A percentile compares a stretch with the other conserved stretches of the same genome.
Evolutionary conservation across 1,284 basidiomycete genomes (phyloP).

Genomic region (Rhodotorula sp.): DNA sequence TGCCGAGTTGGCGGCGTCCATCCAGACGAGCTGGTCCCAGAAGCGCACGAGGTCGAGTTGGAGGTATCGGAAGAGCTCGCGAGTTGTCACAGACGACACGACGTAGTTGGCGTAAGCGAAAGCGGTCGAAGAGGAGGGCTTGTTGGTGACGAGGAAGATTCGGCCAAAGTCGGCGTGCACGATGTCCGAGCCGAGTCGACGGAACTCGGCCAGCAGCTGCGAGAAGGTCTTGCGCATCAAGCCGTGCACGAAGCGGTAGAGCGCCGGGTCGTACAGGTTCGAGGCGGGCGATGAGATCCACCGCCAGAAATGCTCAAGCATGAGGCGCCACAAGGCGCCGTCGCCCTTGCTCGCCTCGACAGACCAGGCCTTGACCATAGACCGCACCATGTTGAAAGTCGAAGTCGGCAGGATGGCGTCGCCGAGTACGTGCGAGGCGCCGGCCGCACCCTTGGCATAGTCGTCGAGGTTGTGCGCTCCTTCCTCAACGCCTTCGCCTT

Average conservation of each 20-base stretch:
- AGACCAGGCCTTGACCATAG: conserved; percentile 88
- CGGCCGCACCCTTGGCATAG: conserved; percentile 69
- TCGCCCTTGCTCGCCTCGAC: conserved; percentile 69
- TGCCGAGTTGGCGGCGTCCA: conserved; percentile 92
- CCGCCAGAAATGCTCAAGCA: conserved; percentile 90
- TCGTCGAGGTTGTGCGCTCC: conserved; percentile 88
- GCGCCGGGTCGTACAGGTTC: conserved; percentile 85
- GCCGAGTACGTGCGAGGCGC: conserved; percentile 77
- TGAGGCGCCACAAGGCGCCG: conserved; percentile 58
- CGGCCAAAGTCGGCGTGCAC: conserved; percentile 93
- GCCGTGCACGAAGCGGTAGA: conserved; percentile 90
- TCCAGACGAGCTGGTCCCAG: conserved; percentile 93
- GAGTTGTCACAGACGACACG: conserved; percentile 84
- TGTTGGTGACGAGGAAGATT: conserved; percentile 87
- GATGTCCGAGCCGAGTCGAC: conserved; percentile 86
- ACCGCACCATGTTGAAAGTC: conserved; percentile 79
- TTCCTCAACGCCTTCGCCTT: conserved; percentile 82
- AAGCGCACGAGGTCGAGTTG: conserved; percentile 82
- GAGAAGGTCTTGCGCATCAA: conserved; percentile 98
- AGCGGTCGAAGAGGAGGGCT: conserved; percentile 87
- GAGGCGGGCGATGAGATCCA: conserved; percentile 87
- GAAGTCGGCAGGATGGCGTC: conserved; percentile 89
- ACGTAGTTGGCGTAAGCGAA: conserved; percentile 91
- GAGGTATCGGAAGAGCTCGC: conserved; percentile 94
- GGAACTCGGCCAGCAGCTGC: conserved; percentile 94